Base-by-base conservation (phyloP, 305 asterid genomes). In the Fraxinus sp. region DNA sequence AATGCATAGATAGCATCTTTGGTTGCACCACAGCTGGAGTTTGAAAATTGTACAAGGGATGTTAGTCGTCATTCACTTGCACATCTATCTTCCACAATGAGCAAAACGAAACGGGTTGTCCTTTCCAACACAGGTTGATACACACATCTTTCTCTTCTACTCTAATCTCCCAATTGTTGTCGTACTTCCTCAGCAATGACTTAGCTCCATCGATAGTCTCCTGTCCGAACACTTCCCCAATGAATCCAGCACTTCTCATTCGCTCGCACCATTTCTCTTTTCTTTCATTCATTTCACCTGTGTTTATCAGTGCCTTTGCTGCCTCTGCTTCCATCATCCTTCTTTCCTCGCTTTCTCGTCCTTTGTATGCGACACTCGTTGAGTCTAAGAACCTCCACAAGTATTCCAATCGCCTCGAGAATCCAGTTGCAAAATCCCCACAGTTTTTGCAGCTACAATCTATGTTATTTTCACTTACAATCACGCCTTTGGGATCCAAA, bases 311-410 rank as follows among this genome's bases (percentile, higher is more conserved):
- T 11, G 88, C 93, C 86, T 93, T 91, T 3, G 98, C 95, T 20
- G 98, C 97, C 59, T 93, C 98, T 5, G 93, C 94, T 81, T 94
- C 97, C 93, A 94, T 87, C 95, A 94, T 93, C 89, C 89, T 89
- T 85, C 98, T 88, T 82, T 93, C 97, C 0, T 94, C 97, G 70
- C 93, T 91, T 81, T 93, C 97, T 0, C 97, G 91, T 2, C 97
- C 95, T 87, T 93, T 94, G 57, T 89, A 93, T 11, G 98, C 98
- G 0, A 82, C 87, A 26, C 97, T 94, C 1, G 93, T 88, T 0
- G 97, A 90, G 39, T 94, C 97, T 89, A 94, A 78, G 83, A 94
- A 94, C 80, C 92, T 86, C 97, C 95, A 92, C 9, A 94, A 74
- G 83, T 85, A 81, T 82, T 94, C 98, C 78, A 88, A 93, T 83